phyloP scores from a whole-genome alignment of 805 yeast species.

The Kuraishia hungarica region DNA sequence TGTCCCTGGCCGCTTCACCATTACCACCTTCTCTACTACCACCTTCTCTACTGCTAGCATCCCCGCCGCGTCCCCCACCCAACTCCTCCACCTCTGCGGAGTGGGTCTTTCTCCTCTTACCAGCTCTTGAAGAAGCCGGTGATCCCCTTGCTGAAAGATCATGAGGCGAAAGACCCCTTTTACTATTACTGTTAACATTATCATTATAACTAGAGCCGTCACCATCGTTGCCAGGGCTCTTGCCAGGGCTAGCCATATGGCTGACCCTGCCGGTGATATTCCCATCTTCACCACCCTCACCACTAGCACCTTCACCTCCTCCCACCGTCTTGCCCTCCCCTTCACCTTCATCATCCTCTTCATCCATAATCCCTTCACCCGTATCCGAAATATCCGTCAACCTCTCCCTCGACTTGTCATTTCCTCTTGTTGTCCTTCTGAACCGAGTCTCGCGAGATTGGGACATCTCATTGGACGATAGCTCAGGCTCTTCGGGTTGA shows the following conservation, averaged over 20 bases:
- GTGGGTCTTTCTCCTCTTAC: not conserved
- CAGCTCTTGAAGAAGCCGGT: not conserved
- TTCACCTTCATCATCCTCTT: constrained; percentile 1
- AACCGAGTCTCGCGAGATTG: constrained; percentile 17
- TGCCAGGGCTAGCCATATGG: too few species aligned
- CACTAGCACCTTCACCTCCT: not conserved
- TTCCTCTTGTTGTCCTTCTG: constrained; percentile 8
- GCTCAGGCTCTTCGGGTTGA: constrained; percentile 24
- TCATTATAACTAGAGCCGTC: constrained; percentile 3
- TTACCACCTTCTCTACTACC: not conserved
- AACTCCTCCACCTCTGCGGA: not conserved
- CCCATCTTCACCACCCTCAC: not conserved
- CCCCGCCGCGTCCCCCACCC: not conserved
- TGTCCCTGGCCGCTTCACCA: constrained; percentile 1
- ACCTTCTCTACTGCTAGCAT: not conserved
- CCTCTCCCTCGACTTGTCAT: not conserved
- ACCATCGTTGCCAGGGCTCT: constrained; percentile 1
- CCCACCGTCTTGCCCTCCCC: constrained; percentile 3
- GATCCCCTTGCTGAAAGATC: not conserved
- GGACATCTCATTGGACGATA: constrained; percentile 20
- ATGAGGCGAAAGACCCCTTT: not conserved
- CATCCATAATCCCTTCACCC: not conserved
- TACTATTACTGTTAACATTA: not conserved
- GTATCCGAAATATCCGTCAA: not conserved
- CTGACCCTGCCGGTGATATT: too few species aligned